Percentiles rank a stretch among this genome's conserved stretches.
phyloP scores from a whole-genome alignment of 1,139 yeast genomes.

The Taiozyma sp. region DNA sequence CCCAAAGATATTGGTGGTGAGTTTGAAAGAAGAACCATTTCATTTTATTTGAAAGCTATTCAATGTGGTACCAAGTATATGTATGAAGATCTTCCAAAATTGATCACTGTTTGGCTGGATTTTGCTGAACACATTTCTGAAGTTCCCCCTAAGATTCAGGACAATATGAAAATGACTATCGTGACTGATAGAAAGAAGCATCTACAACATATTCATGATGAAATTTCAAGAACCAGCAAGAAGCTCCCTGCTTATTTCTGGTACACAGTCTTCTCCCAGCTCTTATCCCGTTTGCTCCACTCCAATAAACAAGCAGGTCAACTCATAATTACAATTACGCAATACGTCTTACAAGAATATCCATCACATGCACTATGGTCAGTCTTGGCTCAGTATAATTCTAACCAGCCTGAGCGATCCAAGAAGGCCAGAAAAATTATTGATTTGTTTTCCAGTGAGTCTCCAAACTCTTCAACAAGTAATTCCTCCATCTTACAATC shows the following conservation, averaged over 20 bases:
- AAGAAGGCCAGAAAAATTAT: slow-evolving; percentile 46
- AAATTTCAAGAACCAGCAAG: slow-evolving; percentile 41
- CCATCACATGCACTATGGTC: slow-evolving; percentile 88
- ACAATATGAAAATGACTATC: slow-evolving; percentile 8
- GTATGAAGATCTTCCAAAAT: slow-evolving; percentile 84
- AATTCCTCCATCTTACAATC: slow-evolving; percentile 16
- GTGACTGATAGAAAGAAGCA: slow-evolving; percentile 35
- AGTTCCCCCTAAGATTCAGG: slow-evolving; percentile 12
- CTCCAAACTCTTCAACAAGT: slow-evolving; percentile 9
- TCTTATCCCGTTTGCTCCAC: slow-evolving; percentile 75
- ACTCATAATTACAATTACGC: slow-evolving; percentile 50
- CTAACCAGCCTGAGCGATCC: slow-evolving; percentile 54
- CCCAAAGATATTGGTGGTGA: slow-evolving; percentile 38
- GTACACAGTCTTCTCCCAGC: slow-evolving; percentile 83
- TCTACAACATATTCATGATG: slow-evolving; percentile 43
- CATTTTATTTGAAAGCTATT: slow-evolving; percentile 61
- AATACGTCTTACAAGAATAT: slow-evolving; percentile 53
- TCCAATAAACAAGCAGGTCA: slow-evolving; percentile 51
- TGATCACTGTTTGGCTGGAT: slow-evolving; percentile 89
- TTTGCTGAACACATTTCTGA: slow-evolving; percentile 43
- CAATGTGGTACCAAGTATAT: slow-evolving; percentile 64
- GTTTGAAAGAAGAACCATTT: slow-evolving; percentile 61
- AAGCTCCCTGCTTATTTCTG: slow-evolving; percentile 61
- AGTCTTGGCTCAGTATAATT: slow-evolving; percentile 65
- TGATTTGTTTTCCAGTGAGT: slow-evolving; percentile 20